Evolutionary conservation across 768 basidiomycete species (phyloP), one percentile per base, ranked within the genome.

Genomic region (Agaricus blazei): DNA sequence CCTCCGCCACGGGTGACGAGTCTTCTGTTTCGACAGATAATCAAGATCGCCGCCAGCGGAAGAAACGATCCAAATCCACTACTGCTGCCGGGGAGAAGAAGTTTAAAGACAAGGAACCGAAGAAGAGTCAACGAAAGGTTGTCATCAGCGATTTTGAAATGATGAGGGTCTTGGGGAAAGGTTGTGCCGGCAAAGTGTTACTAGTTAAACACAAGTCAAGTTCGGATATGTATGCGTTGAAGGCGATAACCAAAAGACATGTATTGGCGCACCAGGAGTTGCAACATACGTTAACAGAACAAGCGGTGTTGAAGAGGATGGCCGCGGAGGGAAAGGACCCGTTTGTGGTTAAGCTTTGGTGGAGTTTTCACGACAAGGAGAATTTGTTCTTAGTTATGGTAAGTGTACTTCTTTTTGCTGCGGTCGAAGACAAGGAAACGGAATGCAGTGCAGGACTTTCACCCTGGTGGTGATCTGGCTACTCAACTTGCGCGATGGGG

Each of bases 401-500:
- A 58, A 62, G 72, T 75, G 61, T 58, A 60, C 63, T 51, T 45
- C 50, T 43, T 8, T 48, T 15, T 45, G 11, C 29, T 29, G 29
- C 12, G 2, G 7, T 28, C 29, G 12, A 28, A 11, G 9, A 48
- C 46, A 8, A 19, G 19, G 8, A 48, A 48, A 29, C n/a, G 8
- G 4, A 48, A 9, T 27, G 26, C 41, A n/a, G 14, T 4, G 14
- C 62, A 88, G 87, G 93, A 97, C 70, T 96, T 95, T 73, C 93
- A 96, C 65, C 90, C 92, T 56, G 94, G 94, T 40, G 94, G 97
- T 53, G 97, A 99, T 68, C 80, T 99, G 40, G 97, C 96, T 9
- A 98, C 97, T 27, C 97, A 98, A 70, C 87, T 99, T 58, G 93
- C 94, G 43, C 83, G 95, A 38, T 95, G 94, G 91, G 94, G 96